Evolutionary conservation across 139 green algal genomes (phyloP).

Genomic region (Microglena sp.): DNA sequence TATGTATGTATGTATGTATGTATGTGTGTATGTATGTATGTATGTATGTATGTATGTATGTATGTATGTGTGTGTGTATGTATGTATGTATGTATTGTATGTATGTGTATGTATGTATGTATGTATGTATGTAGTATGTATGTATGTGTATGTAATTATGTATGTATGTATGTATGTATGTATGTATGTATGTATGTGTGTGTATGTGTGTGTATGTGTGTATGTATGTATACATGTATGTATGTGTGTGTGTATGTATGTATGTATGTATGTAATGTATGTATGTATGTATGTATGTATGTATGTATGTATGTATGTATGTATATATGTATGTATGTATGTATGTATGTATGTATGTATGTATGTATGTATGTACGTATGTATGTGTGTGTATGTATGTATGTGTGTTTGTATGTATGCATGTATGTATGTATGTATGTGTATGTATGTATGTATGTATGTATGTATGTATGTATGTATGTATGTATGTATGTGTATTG

Average conservation of each 20-base stretch:
- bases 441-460: neutral
- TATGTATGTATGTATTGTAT: constrained; percentile 1
- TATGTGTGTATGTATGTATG: neutral
- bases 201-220: too few relatives aligned
- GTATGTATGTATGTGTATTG: neutral
- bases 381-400: neutral
- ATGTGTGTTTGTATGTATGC: neutral
- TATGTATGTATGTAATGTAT: neutral
- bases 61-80: neutral
- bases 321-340: neutral
- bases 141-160: too few relatives aligned
- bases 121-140: too few relatives aligned
- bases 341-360: neutral
- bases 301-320: neutral
- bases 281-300: neutral
- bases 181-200: too few relatives aligned
- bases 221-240: neutral
- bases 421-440: neutral
- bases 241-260: neutral
- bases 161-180: too few relatives aligned
- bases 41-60: too few relatives aligned
- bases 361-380: neutral
- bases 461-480: neutral
- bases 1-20: neutral
- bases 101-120: too few relatives aligned